Evolutionary conservation across 495 filamentous ascomycete genomes (phyloP).

Genomic region (Baudoinia panamericana): DNA sequence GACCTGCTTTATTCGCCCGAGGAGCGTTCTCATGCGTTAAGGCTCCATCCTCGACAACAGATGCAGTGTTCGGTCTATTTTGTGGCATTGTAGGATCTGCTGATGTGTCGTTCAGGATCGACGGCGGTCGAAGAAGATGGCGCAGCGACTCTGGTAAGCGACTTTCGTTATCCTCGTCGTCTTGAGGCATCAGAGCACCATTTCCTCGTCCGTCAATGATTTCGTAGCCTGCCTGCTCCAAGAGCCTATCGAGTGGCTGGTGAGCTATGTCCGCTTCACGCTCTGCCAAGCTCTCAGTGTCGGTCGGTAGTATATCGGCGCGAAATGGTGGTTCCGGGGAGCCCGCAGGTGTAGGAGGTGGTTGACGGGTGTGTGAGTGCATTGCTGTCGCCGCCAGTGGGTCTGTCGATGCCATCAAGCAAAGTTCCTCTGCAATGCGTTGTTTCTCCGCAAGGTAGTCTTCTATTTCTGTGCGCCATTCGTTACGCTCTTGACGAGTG

Average conservation of each 20-base stretch:
- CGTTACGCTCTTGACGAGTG: constrained; percentile 48
- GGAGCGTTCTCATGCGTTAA: background rate
- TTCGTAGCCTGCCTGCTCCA: constrained; percentile 7
- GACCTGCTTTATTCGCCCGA: background rate
- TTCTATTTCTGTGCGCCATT: constrained; percentile 33
- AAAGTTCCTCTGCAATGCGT: constrained; percentile 2
- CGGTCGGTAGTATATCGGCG: constrained; percentile 9
- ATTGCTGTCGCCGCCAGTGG: constrained; percentile 15
- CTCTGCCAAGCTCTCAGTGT: constrained; percentile 8
- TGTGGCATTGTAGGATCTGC: constrained; percentile 16
- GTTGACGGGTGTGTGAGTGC: background rate
- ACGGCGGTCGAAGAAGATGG: background rate
- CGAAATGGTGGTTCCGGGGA: constrained; percentile 1
- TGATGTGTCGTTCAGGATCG: background rate
- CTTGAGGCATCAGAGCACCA: background rate
- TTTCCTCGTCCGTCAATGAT: constrained; percentile 8
- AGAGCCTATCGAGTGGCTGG: constrained; percentile 11
- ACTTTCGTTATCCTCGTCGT: background rate
- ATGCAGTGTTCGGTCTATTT: constrained; percentile 7
- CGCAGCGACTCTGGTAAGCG: background rate
- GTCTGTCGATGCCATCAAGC: background rate
- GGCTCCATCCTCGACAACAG: background rate
- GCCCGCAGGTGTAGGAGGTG: background rate
- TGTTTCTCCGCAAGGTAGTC: constrained; percentile 6
- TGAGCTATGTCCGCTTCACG: constrained; percentile 11